Evolutionary conservation across 225 moss, liverwort and hornwort genomes (phyloP).

Genomic region (Pseudoscleropodium purum): DNA sequence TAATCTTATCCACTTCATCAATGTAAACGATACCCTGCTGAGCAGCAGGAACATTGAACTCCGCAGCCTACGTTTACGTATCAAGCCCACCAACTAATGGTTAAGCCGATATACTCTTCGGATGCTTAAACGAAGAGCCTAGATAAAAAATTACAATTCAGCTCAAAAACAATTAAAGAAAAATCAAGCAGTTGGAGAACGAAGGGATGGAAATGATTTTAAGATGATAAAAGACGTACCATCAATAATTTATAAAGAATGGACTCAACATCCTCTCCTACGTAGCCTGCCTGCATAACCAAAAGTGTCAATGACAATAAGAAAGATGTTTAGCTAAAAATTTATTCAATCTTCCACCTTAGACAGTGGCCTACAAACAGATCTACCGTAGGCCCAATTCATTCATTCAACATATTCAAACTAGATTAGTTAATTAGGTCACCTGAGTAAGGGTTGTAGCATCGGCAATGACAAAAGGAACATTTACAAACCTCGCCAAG

Average conservation of each 20-base stretch:
- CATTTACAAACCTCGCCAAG: constrained; percentile 96
- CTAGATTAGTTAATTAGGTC: not conserved
- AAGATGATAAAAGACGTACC: constrained; percentile 28
- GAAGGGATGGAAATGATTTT: not conserved
- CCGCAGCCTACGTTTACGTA: constrained; percentile 62
- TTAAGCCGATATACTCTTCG: not conserved
- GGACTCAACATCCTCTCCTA: constrained; percentile 98
- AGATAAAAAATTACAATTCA: not conserved
- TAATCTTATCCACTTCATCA: constrained; percentile 99
- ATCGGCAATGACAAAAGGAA: constrained; percentile 98
- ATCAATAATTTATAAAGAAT: constrained; percentile 93
- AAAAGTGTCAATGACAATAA: not conserved
- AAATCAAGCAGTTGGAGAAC: not conserved
- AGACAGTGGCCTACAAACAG: not conserved
- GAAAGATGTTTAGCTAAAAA: not conserved
- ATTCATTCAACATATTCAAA: not conserved
- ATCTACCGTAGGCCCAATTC: not conserved
- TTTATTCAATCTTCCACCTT: not conserved
- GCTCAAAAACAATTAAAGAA: not conserved
- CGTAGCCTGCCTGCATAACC: constrained; percentile 83
- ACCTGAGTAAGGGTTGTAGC: constrained; percentile 99
- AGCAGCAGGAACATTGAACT: constrained; percentile 89
- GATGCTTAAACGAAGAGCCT: not conserved
- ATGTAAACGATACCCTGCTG: constrained; percentile 99
- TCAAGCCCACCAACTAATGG: not conserved